Base-by-base conservation (phyloP, 805 yeast species). In the Barnettozyma sp. region DNA sequence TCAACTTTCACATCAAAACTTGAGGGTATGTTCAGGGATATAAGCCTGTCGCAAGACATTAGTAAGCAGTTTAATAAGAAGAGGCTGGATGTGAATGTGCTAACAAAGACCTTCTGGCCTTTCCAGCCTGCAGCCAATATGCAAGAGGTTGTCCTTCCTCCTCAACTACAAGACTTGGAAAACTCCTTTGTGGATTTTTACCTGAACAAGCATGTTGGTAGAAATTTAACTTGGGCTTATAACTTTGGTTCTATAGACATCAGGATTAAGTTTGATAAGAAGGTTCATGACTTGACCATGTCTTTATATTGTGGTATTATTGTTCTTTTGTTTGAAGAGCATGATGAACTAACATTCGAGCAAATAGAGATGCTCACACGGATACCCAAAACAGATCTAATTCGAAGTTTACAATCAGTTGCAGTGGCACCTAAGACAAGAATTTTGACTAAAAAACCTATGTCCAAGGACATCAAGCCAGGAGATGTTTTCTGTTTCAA, bases 21-120 rank as follows among this genome's bases (percentile, higher is more conserved):
- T 22, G 87, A 85, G 51, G 86, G 84, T 28, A 88, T 88, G 96
- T 76, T 85, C 44, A 72, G 79, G 49, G 97, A 88, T 52, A 76
- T 86, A 30, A 72, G 72, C 40, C 45, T 68, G 1, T 80, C 87
- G 0, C 62, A 59, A 30, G 81, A 72, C 19, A 48, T 67, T 20
- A 61, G 70, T 28, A 35, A 49, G 10, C 69, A 62, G 24, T 75
- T 70, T 53, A 48, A 49, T 42, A 60, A 60, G 19, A 54, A 60
- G 32, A 59, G 56, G 42, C 58, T 75, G 41, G 71, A 69, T 5
- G 67, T 73, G 3, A 68, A 72, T 14, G 66, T 80, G 1, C 57
- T 81, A 27, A 80, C 86, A 0, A 65, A 73, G 19, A 74, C 76
- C 1, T 71, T 69, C 43, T 81, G 90, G 90, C 87, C 88, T 17